Evolutionary conservation across 2,329 filamentous ascomycete genomes (phyloP).

Genomic region (Fonsecaea multimorphosa): DNA sequence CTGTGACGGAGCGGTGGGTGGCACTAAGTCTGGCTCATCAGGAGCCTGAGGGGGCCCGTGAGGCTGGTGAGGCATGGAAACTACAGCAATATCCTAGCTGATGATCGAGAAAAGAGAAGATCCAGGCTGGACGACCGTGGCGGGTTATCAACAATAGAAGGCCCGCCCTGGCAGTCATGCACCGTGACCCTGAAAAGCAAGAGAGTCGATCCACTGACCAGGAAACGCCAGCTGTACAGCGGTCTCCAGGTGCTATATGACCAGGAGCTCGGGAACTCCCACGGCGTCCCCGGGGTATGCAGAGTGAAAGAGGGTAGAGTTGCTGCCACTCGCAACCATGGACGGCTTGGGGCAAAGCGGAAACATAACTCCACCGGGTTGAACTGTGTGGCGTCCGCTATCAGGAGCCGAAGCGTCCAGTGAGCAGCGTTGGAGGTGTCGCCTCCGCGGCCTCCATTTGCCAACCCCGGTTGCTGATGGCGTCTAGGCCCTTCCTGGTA

Average conservation of each 20-base stretch:
- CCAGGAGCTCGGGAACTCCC: background rate
- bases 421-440: background rate
- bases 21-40: background rate
- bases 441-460: background rate
- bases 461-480: background rate
- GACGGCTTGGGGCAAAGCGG: background rate
- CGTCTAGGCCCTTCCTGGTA: background rate
- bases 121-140: background rate
- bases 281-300: background rate
- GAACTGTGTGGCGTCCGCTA: background rate
- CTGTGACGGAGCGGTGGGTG: background rate
- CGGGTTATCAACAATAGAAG: background rate
- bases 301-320: background rate
- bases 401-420: background rate
- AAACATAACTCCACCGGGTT: conserved; percentile 2
- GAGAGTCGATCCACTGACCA: background rate
- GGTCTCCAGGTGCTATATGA: background rate
- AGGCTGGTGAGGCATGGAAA: background rate
- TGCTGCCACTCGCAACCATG: background rate
- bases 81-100: background rate
- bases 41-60: background rate
- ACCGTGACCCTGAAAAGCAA: background rate
- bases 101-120: background rate
- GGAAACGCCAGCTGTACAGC: background rate
- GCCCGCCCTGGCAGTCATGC: background rate